Evolutionary conservation across 352 stramenopile species (phyloP).

Genomic region (Aphanomyces astaci): DNA sequence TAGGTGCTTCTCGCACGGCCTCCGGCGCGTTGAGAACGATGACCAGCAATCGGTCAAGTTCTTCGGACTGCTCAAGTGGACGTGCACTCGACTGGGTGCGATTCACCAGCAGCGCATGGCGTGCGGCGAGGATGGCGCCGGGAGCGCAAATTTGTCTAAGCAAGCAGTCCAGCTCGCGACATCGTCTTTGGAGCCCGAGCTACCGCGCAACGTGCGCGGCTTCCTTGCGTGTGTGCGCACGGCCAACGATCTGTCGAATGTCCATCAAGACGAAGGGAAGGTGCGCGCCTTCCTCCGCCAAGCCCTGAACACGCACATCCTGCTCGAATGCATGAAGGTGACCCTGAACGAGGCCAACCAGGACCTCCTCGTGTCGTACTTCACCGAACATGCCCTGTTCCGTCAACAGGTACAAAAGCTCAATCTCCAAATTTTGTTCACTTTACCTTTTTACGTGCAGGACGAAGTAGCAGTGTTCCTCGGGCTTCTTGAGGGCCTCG

Average conservation of each 20-base stretch:
- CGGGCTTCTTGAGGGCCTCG: constrained; percentile 49
- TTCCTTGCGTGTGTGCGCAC: constrained; percentile 54
- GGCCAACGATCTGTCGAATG: constrained; percentile 51
- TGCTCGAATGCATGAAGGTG: constrained; percentile 58
- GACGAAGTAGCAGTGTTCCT: constrained; percentile 74
- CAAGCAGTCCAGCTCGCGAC: constrained; percentile 60
- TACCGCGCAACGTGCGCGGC: constrained; percentile 57
- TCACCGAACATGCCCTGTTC: constrained; percentile 69
- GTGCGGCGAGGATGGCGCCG: constrained; percentile 42
- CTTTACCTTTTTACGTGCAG: not conserved
- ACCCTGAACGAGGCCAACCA: constrained; percentile 65
- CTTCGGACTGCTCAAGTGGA: constrained; percentile 81
- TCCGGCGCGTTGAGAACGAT: constrained; percentile 51
- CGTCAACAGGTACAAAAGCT: constrained; percentile 35
- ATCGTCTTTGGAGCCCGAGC: constrained; percentile 57
- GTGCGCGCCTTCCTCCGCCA: constrained; percentile 67
- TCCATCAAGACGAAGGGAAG: constrained; percentile 67
- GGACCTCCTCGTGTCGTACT: constrained; percentile 71
- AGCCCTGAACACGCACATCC: constrained; percentile 74
- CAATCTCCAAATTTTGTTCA: not conserved
- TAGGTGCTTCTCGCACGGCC: constrained; percentile 54
- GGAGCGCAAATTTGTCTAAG: constrained; percentile 32
- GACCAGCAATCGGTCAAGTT: constrained; percentile 68
- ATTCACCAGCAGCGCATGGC: constrained; percentile 56
- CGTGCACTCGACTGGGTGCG: constrained; percentile 65